Evolutionary conservation across 805 yeast genomes (phyloP).

Genomic region (Yamadazyma scolyti): DNA sequence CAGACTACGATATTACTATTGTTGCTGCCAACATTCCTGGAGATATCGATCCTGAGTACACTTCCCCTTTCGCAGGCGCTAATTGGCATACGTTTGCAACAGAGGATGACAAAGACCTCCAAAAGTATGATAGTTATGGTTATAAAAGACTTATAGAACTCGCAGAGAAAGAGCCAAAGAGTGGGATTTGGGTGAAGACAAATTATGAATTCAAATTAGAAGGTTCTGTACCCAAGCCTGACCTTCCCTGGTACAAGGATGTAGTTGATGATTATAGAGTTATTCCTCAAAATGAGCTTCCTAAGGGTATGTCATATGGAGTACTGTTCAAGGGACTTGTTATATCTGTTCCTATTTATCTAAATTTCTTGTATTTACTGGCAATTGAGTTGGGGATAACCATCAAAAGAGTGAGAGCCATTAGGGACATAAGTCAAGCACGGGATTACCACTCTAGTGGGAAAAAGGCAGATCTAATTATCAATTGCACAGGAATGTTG

Average conservation of each 20-base stretch:
- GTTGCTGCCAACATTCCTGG: conserved; percentile 49
- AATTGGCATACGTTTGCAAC: conserved; percentile 63
- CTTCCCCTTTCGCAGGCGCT: conserved; percentile 73
- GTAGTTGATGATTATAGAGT: conserved; percentile 38
- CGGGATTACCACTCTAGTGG: conserved; percentile 36
- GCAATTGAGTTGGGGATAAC: conserved; percentile 45
- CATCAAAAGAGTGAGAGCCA: conserved; percentile 35
- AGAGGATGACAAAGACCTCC: conserved; percentile 31
- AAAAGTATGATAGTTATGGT: conserved; percentile 44
- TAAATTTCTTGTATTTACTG: conserved; percentile 48
- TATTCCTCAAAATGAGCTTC: conserved; percentile 33
- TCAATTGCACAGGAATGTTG: conserved; percentile 57
- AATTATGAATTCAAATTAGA: conserved; percentile 1
- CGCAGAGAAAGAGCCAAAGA: conserved; percentile 43
- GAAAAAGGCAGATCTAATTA: conserved; percentile 43
- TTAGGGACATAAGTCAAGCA: conserved; percentile 49
- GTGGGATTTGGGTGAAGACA: conserved; percentile 40
- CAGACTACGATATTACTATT: conserved; percentile 23
- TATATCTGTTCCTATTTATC: conserved; percentile 55
- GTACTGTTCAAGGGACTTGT: conserved; percentile 51
- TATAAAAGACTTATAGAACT: conserved; percentile 45
- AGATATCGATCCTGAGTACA: conserved; percentile 46
- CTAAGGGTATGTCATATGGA: conserved; percentile 42
- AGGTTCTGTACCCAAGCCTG: not conserved
- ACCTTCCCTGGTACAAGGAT: conserved; percentile 45